Evolutionary conservation across 495 filamentous ascomycete species (phyloP).

Genomic region (Recurvomyces mirabilis): DNA sequence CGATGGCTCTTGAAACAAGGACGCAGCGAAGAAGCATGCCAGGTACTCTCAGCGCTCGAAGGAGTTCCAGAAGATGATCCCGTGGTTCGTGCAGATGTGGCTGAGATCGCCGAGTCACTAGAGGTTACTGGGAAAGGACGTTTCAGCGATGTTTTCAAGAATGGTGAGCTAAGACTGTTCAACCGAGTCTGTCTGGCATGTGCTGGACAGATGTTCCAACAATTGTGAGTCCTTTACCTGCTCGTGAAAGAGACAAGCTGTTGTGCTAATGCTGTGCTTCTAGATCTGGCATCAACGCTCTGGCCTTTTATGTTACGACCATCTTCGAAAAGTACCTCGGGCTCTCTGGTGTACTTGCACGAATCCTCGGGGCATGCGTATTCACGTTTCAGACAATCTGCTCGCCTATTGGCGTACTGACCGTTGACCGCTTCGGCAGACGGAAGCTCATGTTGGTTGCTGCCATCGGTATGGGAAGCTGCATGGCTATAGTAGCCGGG

Average conservation of each 20-base stretch:
- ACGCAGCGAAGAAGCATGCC: conserved; percentile 9
- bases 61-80: conserved; percentile 9
- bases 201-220: conserved; percentile 22
- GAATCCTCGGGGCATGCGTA: conserved; percentile 23
- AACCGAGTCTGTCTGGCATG: conserved; percentile 26
- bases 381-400: conserved; percentile 22
- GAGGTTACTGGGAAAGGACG: conserved; percentile 13
- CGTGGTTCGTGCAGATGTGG: conserved; percentile 3
- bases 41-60: conserved; percentile 13
- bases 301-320: conserved; percentile 22
- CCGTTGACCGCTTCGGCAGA: conserved; percentile 26
- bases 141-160: conserved; percentile 21
- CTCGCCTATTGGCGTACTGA: conserved; percentile 25
- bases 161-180: conserved; percentile 16
- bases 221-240: background rate
- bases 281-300: conserved; percentile 11
- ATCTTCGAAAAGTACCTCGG: conserved; percentile 26
- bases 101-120: conserved; percentile 9
- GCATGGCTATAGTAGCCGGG: conserved; percentile 35
- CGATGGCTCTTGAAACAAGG: conserved; percentile 12
- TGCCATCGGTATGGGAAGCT: conserved; percentile 34
- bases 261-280: background rate
- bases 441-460: conserved; percentile 32
- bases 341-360: conserved; percentile 11
- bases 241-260: background rate